Evolutionary conservation across 306 rosid genomes (phyloP), one percentile per base, ranked within the genome.

Genomic region (Hippophae gyantsensis): DNA sequence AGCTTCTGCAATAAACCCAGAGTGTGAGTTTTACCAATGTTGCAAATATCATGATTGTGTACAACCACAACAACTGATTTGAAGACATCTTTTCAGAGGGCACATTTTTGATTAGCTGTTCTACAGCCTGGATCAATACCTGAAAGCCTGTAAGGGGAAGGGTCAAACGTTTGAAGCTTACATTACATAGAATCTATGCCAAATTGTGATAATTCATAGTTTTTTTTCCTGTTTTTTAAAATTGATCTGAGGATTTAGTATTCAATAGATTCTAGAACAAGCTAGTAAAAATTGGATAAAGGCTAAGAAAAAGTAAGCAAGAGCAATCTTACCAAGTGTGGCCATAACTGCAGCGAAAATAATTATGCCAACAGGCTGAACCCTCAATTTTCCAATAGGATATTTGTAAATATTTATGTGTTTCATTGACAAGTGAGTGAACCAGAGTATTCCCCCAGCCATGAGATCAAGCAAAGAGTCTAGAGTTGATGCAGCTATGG

Each of bases 381-480:
- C 73, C 66, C 99, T 84, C 72, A 92, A 63, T 74, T 92, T 92
- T 57, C 99, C 99, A 43, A 92, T 92, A 5, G 99, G 99, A 52
- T 84, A 88, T 57, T 72, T 49, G 53, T 92, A 92, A 8, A 88
- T 86, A 72, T 88, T 92, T 54, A 83, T 68, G 63, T 45, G 82
- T 74, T 80, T 92, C 99, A 92, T 92, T 52, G 96, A 62, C 60
- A 85, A 8, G 78, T 92, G 99, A 43, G 94, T 84, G 70, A 82
- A 92, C 97, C 96, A 88, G 13, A 92, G 99, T 65, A 92, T 86
- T 8, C 95, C 96, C 65, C 97, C 99, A 26, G 99, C 95, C 82
- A 81, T 61, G 54, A 81, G 78, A 68, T 81, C 82, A 6, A 81
- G 80, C 66, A 92, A 65, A 3, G 86, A 81, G 61, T 81, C 86